phyloP scores from a whole-genome alignment of 306 rosid genomes.

The Gastrolobium villosum region DNA sequence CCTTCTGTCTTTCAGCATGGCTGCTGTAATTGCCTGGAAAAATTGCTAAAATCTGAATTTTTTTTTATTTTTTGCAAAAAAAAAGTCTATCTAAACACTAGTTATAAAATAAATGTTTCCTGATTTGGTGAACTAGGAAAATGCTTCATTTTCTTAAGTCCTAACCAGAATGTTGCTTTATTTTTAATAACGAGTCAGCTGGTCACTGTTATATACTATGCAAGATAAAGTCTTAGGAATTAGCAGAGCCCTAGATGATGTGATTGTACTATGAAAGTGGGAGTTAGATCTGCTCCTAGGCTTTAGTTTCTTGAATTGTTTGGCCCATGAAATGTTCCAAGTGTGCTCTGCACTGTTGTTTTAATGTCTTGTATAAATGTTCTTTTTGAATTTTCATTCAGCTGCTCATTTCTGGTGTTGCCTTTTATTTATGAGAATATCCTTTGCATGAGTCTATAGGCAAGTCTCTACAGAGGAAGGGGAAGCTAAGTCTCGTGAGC shows the following conservation, averaged over 20 bases:
- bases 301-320: constrained; percentile 14
- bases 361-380: constrained; percentile 18
- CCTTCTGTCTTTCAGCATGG: not conserved
- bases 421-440: constrained; percentile 22
- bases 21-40: constrained; percentile 1
- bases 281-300: constrained; percentile 8
- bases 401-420: constrained; percentile 1
- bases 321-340: constrained; percentile 16
- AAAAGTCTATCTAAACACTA: not conserved
- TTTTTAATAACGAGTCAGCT: not conserved
- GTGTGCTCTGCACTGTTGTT: constrained; percentile 3
- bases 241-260: not conserved
- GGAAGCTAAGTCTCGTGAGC: constrained; percentile 60
- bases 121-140: not conserved
- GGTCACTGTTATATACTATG: not conserved
- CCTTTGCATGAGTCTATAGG: constrained; percentile 45
- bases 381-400: constrained; percentile 7
- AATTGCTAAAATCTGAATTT: not conserved
- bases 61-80: not conserved
- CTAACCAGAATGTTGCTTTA: constrained; percentile 15
- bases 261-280: constrained; percentile 18
- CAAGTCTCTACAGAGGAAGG: constrained; percentile 64
- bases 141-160: not conserved
- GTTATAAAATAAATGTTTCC: constrained; percentile 11
- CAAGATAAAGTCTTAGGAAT: constrained; percentile 12